These are phyloP conservation scores for Graphilbum sp. DNA, from an alignment of 2,329 filamentous ascomycete genomes.

Conservation along the genomic window DNA sequence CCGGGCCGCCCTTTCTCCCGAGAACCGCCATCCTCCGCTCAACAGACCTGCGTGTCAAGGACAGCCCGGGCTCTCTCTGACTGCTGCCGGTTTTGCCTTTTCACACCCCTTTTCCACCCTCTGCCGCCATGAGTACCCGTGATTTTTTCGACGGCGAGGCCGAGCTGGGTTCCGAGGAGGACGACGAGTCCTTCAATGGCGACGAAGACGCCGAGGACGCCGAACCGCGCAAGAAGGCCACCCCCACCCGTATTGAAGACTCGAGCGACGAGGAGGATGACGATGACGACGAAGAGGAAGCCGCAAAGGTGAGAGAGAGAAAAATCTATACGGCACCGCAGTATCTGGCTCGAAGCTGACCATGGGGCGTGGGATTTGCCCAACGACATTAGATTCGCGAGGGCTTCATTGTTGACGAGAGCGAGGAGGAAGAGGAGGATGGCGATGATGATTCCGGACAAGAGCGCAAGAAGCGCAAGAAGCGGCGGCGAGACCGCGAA, in stretches of 20 bases:
- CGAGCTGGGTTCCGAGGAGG: conserved; percentile 70
- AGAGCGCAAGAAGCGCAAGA: conserved; percentile 50
- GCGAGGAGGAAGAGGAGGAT: conserved; percentile 60
- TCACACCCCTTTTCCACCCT: background rate
- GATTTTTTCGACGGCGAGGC: conserved; percentile 75
- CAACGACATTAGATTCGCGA: conserved; percentile 60
- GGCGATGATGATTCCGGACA: conserved; percentile 40
- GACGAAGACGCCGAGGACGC: conserved; percentile 65
- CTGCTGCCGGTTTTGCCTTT: background rate
- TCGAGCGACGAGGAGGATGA: conserved; percentile 88
- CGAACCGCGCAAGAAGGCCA: conserved; percentile 25
- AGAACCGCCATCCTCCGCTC: too few species aligned
- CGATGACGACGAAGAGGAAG: conserved; percentile 79
- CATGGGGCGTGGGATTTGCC: too few species aligned
- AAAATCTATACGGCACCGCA: too few species aligned
- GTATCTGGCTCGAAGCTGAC: too few species aligned
- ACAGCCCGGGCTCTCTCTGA: too few species aligned
- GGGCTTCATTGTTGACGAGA: conserved; percentile 92
- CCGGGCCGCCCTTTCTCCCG: too few species aligned
- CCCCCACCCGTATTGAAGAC: conserved; percentile 45
- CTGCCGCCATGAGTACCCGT: conserved; percentile 42
- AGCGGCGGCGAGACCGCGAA: conserved; percentile 60
- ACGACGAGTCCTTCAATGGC: conserved; percentile 70
- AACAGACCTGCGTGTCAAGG: too few species aligned
- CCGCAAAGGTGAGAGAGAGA: conserved; percentile 42